A percentile compares a stretch with the other conserved stretches of the same genome.
Conservation (phyloP, 83 land plant genomes). For the Larix sibirica region DNA sequence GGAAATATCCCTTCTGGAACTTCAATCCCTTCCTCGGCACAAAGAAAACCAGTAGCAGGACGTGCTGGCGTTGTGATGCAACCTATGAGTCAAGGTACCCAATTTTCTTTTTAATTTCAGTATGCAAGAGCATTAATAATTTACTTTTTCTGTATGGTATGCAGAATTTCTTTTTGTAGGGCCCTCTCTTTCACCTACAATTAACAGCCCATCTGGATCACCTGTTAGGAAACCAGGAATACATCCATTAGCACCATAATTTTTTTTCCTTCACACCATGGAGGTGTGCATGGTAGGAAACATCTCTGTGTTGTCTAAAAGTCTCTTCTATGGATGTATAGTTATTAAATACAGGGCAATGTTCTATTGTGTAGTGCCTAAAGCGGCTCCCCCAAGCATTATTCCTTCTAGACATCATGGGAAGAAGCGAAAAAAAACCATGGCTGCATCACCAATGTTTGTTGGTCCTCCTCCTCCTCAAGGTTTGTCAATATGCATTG, state of each 20-base stretch:
- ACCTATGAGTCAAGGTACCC: neutral
- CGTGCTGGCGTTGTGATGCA: neutral
- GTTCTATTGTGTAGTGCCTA: neutral
- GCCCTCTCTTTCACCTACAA: neutral
- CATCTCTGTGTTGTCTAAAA: neutral
- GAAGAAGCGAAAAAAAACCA: neutral
- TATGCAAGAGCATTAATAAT: neutral
- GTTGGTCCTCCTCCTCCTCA: slow-evolving; percentile 7
- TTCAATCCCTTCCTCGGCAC: slow-evolving; percentile 3
- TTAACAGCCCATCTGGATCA: neutral
- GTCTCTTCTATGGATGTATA: neutral
- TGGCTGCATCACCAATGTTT: neutral
- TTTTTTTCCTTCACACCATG: neutral
- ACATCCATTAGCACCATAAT: neutral
- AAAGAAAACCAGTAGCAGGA: slow-evolving; percentile 3
- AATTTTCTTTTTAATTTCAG: neutral
- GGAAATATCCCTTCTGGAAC: neutral
- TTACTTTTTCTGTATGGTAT: neutral
- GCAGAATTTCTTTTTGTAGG: neutral
- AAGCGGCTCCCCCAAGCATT: neutral
- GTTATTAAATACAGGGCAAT: neutral
- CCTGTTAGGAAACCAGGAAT: neutral
- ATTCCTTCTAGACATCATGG: neutral
- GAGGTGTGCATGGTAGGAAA: neutral
- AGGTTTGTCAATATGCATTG: neutral